Evolutionary conservation across 805 yeast species (phyloP).

Genomic region (Hanseniaspora lachancei): DNA sequence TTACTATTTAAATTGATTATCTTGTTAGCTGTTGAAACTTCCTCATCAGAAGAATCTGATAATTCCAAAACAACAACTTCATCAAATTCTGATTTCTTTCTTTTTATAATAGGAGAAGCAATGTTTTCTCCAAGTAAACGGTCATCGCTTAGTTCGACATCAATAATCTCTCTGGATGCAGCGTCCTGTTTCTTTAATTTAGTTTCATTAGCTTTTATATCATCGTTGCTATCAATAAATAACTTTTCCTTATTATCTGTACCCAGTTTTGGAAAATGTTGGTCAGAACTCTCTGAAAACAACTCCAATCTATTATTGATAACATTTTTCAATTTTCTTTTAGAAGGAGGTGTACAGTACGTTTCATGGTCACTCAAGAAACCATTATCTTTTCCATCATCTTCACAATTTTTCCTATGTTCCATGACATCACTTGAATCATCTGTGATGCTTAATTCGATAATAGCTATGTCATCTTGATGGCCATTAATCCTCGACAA

Average conservation of each 20-base stretch:
- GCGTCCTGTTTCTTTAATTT: background rate
- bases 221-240: background rate
- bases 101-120: background rate
- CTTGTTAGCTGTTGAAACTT: background rate
- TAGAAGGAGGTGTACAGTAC: background rate
- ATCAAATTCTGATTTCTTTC: background rate
- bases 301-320: background rate
- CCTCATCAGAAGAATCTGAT: background rate
- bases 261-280: background rate
- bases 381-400: background rate
- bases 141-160: background rate
- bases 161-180: background rate
- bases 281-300: background rate
- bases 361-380: background rate
- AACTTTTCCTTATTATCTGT: background rate
- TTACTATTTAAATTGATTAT: background rate
- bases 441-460: background rate
- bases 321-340: background rate
- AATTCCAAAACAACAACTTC: background rate
- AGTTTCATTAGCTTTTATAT: background rate
- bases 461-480: background rate
- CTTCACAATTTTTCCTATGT: background rate
- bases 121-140: background rate
- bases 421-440: background rate
- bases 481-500: background rate